Evolutionary conservation across 2,329 filamentous ascomycete genomes (phyloP).

Genomic region (Canariomyces notabilis): DNA sequence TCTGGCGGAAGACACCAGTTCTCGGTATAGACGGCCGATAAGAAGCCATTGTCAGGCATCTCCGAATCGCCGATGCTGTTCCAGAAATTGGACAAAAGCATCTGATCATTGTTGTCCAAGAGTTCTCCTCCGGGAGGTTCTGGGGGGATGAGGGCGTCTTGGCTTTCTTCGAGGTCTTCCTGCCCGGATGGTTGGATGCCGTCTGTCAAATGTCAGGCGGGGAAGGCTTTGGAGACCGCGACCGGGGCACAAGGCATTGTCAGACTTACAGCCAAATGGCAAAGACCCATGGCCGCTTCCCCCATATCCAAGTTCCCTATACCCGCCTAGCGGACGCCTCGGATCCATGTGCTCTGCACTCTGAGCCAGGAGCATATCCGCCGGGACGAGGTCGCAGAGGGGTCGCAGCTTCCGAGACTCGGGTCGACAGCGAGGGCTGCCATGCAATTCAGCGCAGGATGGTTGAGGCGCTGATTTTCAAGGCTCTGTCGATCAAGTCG

Average conservation of each 20-base stretch:
- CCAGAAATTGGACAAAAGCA: conserved; percentile 54
- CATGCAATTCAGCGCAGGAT: neutral
- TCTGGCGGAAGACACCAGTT: conserved; percentile 57
- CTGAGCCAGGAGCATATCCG: conserved; percentile 42
- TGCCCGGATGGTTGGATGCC: conserved; percentile 35
- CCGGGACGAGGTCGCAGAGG: conserved; percentile 45
- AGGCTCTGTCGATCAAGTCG: neutral
- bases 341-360: conserved; percentile 55
- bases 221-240: conserved; percentile 16
- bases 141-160: neutral
- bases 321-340: conserved; percentile 49
- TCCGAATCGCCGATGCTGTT: conserved; percentile 47
- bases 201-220: conserved; percentile 38
- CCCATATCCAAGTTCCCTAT: neutral
- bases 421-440: neutral
- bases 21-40: conserved; percentile 43
- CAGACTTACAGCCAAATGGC: conserved; percentile 63
- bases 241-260: conserved; percentile 4
- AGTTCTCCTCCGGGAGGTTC: conserved; percentile 30
- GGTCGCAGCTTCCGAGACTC: neutral
- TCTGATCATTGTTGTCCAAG: conserved; percentile 57
- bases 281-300: conserved; percentile 32
- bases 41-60: neutral
- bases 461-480: neutral
- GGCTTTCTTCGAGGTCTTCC: conserved; percentile 35